Conservation (phyloP, 2,329 filamentous ascomycete species). For the Hypoxylon sp. region DNA sequence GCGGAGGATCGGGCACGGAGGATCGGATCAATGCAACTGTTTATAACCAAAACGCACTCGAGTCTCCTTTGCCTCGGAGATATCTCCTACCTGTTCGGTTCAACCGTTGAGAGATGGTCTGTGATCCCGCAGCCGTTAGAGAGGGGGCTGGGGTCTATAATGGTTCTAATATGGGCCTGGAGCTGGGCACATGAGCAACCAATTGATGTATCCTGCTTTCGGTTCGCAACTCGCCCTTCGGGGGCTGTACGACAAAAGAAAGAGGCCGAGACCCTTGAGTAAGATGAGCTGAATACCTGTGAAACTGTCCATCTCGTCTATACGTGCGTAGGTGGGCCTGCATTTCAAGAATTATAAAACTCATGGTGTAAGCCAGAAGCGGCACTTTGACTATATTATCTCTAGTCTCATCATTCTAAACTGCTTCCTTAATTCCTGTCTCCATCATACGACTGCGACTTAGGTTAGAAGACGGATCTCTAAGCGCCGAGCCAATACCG, state of each 20-base stretch:
- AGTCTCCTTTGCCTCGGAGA: background rate
- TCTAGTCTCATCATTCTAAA: background rate
- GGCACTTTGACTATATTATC: background rate
- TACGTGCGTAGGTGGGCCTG: background rate
- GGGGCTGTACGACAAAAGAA: background rate
- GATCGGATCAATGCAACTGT: background rate
- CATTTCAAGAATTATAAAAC: background rate
- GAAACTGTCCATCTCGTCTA: background rate
- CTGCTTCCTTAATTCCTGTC: background rate
- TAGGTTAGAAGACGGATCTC: background rate
- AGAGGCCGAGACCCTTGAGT: background rate
- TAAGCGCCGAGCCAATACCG: background rate
- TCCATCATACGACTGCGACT: background rate
- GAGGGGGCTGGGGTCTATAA: background rate
- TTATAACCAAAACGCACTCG: background rate
- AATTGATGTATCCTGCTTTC: background rate
- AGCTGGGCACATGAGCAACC: background rate
- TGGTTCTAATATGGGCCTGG: background rate
- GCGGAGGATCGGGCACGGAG: conserved; percentile 11
- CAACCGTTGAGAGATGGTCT: background rate
- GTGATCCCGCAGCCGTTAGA: background rate
- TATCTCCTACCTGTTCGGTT: background rate
- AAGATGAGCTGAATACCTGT: background rate
- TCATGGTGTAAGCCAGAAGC: background rate
- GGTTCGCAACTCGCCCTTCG: background rate